These are phyloP conservation scores for Candida mesenterica DNA, from an alignment of 1,139 yeast species.

Conservation along the genomic window DNA sequence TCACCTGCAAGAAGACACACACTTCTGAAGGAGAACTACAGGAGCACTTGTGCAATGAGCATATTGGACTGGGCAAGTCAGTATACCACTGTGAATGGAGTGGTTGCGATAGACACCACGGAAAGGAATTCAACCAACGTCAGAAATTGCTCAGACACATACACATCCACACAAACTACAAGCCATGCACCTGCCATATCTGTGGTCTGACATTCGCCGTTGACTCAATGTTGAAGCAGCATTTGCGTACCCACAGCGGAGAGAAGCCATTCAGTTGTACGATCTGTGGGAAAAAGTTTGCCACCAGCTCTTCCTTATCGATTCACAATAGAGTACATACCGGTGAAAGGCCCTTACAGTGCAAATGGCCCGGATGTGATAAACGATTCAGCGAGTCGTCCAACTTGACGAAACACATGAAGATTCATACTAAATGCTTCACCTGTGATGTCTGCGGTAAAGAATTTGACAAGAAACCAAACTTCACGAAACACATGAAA, in stretches of 20 bases:
- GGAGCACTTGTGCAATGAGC: conserved; percentile 63
- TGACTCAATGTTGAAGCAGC: conserved; percentile 66
- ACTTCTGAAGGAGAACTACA: conserved; percentile 59
- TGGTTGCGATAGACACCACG: conserved; percentile 65
- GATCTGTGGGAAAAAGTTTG: conserved; percentile 50
- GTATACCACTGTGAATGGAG: conserved; percentile 74
- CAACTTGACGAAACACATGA: conserved; percentile 85
- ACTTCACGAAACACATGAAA: conserved; percentile 40
- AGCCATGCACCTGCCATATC: conserved; percentile 66
- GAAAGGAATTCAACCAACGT: conserved; percentile 68
- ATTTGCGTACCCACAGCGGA: conserved; percentile 84
- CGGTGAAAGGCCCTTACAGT: conserved; percentile 73
- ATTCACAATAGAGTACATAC: conserved; percentile 56
- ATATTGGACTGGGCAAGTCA: conserved; percentile 73
- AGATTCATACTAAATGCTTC: conserved; percentile 53
- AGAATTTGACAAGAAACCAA: conserved; percentile 47
- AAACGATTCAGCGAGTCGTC: conserved; percentile 87
- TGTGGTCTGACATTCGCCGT: conserved; percentile 74
- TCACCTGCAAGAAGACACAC: conserved; percentile 52
- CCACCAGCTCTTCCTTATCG: conserved; percentile 53
- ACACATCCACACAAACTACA: conserved; percentile 82
- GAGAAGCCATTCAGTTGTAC: conserved; percentile 57
- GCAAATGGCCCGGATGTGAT: conserved; percentile 79
- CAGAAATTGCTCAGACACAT: conserved; percentile 86
- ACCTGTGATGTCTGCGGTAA: conserved; percentile 52